Conservation (phyloP, 2,329 filamentous ascomycete genomes). For the Colletotrichum simmondsii region DNA sequence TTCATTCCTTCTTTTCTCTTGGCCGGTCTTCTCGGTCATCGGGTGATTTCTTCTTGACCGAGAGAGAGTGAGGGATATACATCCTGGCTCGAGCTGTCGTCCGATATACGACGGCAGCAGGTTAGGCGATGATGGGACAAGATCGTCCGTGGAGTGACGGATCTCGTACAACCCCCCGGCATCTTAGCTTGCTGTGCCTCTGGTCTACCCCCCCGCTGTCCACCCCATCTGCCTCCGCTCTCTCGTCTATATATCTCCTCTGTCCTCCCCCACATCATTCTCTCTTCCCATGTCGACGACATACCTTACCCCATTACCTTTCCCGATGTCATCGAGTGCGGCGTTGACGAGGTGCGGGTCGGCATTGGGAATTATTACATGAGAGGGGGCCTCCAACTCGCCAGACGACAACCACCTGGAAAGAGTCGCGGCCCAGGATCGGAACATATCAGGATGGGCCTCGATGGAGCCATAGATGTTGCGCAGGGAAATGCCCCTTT, state of each 20-base stretch:
- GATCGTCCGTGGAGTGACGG: slow-evolving; percentile 30
- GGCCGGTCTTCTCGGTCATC: slow-evolving; percentile 17
- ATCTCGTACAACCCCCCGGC: slow-evolving; percentile 30
- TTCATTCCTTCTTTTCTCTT: slow-evolving; percentile 6
- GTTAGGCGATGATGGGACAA: slow-evolving; percentile 29
- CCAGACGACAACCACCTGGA: neutral
- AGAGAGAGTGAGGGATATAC: slow-evolving; percentile 16
- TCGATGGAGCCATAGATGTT: neutral
- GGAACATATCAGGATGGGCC: neutral
- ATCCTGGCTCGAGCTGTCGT: slow-evolving; percentile 15
- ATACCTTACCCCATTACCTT: neutral
- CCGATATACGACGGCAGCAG: slow-evolving; percentile 7
- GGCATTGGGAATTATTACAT: neutral
- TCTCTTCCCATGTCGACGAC: neutral
- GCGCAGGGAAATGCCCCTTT: neutral
- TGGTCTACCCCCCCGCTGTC: neutral
- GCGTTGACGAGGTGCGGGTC: neutral
- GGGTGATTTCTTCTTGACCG: slow-evolving; percentile 19
- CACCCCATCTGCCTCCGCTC: neutral
- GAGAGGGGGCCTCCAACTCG: neutral
- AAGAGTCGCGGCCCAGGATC: neutral
- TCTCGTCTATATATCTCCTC: slow-evolving; percentile 23
- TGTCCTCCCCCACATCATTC: neutral
- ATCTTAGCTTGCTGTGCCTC: neutral
- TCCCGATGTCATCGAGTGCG: neutral